These are phyloP conservation scores for Wickerhamomyces bisporus DNA, from an alignment of 805 yeast genomes.

Conservation along the genomic window DNA sequence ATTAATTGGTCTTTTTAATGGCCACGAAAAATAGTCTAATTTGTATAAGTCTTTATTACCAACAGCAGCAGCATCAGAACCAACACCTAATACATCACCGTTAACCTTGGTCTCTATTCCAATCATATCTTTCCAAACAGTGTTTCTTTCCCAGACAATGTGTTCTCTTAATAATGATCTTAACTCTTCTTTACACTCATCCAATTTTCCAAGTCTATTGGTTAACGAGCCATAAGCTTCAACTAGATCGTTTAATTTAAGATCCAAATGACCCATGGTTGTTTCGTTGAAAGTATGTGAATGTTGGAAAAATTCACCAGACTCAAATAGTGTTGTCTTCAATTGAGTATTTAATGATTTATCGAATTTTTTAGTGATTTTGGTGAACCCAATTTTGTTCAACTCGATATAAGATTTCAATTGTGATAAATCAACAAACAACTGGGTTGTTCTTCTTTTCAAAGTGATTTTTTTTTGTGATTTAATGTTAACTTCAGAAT, in stretches of 20 bases:
- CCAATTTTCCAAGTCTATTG: conserved; percentile 29
- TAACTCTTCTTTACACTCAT: conserved; percentile 46
- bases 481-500: conserved; percentile 43
- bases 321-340: conserved; percentile 43
- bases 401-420: conserved; percentile 78
- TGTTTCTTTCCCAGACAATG: conserved; percentile 93
- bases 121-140: conserved; percentile 94
- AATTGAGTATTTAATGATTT: conserved; percentile 60
- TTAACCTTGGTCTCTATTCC: conserved; percentile 71
- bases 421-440: conserved; percentile 74
- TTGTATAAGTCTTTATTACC: conserved; percentile 24
- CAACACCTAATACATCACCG: conserved; percentile 31
- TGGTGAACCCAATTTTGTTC: conserved; percentile 80
- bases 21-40: conserved; percentile 28
- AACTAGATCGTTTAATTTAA: conserved; percentile 46
- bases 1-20: conserved; percentile 27
- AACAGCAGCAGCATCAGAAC: conserved; percentile 29
- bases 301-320: conserved; percentile 37
- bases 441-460: conserved; percentile 55
- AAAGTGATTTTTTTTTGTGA: conserved; percentile 57
- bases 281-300: conserved; percentile 51
- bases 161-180: conserved; percentile 74
- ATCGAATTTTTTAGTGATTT: conserved; percentile 87
- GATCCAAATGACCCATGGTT: conserved; percentile 45
- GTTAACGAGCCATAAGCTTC: conserved; percentile 49